These are phyloP conservation scores for Leptographium procerum DNA, from an alignment of 2,329 filamentous ascomycete species.

Conservation along the genomic window DNA sequence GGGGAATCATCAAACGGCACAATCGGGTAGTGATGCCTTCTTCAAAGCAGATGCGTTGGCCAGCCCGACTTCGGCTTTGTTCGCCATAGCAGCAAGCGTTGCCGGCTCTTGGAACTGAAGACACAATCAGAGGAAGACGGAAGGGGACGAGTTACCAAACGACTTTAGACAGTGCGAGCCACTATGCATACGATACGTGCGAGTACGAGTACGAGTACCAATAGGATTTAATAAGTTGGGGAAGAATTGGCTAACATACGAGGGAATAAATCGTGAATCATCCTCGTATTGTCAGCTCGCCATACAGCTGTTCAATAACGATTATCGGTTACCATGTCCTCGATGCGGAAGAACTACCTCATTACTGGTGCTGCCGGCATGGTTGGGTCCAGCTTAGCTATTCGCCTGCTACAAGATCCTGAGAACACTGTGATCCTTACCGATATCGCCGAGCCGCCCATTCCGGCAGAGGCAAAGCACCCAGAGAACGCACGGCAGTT, in stretches of 20 bases:
- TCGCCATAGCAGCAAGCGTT: not conserved
- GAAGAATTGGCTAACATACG: no score
- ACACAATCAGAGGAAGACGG: no score
- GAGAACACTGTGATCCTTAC: conserved; percentile 31
- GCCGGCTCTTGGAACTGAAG: not conserved
- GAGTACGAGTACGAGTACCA: no score
- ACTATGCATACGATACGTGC: no score
- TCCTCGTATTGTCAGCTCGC: no score
- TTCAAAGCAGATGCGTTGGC: not conserved
- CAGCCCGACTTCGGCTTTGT: not conserved
- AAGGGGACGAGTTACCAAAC: no score
- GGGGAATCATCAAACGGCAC: not conserved
- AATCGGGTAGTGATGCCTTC: not conserved
- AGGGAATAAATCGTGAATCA: not conserved
- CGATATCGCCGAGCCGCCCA: conserved; percentile 41
- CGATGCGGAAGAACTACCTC: conserved; percentile 15
- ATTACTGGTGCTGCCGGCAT: conserved; percentile 25
- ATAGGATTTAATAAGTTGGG: no score
- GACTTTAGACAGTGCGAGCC: no score
- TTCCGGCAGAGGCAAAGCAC: conserved; percentile 34
- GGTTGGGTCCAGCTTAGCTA: conserved; percentile 25
- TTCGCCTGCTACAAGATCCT: conserved; percentile 27
- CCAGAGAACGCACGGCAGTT: conserved; percentile 38
- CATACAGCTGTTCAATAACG: not conserved
- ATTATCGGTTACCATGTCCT: not conserved